Conservation (phyloP, 495 filamentous ascomycete genomes). For the Aspergillus diversus region DNA sequence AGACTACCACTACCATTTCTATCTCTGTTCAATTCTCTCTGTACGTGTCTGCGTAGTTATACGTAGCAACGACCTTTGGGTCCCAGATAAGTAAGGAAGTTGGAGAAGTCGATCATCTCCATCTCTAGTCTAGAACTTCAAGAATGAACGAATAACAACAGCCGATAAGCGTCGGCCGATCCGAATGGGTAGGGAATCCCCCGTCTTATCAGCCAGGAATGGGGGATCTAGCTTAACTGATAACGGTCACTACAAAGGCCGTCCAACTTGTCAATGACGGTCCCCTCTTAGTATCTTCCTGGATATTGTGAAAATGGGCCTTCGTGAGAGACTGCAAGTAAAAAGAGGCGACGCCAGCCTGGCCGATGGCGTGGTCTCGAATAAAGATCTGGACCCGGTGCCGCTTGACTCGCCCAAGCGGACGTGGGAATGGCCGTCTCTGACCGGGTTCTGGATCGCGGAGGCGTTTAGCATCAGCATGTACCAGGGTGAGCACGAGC, state of each 20-base stretch:
- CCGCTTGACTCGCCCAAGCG: constrained; percentile 22
- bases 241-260: not conserved
- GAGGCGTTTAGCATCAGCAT: constrained; percentile 33
- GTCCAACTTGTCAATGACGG: too few relatives aligned
- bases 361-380: constrained; percentile 20
- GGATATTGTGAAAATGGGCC: constrained; percentile 11
- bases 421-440: constrained; percentile 33
- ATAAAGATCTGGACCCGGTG: constrained; percentile 29
- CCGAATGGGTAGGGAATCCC: not conserved
- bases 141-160: not conserved
- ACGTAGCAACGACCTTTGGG: too few relatives aligned
- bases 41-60: too few relatives aligned
- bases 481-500: constrained; percentile 20
- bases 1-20: not conserved
- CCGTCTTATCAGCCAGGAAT: constrained; percentile 11
- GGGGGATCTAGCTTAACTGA: not conserved
- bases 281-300: not conserved
- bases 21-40: not conserved
- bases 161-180: constrained; percentile 17
- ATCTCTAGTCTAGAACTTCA: not conserved
- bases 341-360: constrained; percentile 21
- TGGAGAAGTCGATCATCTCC: constrained; percentile 1
- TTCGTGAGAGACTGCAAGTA: constrained; percentile 22
- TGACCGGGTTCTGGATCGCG: constrained; percentile 34
- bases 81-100: not conserved